phyloP scores from a whole-genome alignment of 2,329 filamentous ascomycete genomes.

The Colletotrichum echinochloae region DNA sequence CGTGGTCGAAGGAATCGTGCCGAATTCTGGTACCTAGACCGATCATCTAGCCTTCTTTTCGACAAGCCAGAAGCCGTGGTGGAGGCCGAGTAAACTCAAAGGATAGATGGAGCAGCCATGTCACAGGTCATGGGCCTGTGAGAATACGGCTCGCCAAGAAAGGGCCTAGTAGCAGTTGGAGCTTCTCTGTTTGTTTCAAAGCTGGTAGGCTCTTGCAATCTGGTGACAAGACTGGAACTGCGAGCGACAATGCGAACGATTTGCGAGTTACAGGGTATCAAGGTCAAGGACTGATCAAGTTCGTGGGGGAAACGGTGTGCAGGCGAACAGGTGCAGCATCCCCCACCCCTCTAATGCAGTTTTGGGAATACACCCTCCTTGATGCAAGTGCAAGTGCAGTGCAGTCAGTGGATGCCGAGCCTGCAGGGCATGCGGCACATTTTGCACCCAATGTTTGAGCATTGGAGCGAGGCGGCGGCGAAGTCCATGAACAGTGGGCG shows the following conservation, averaged over 20 bases:
- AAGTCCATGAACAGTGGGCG: slow-evolving; percentile 12
- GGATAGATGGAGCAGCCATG: neutral
- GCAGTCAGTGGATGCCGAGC: slow-evolving; percentile 38
- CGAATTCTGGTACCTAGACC: neutral
- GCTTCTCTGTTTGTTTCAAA: slow-evolving; percentile 11
- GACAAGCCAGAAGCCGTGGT: slow-evolving; percentile 10
- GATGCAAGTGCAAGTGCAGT: slow-evolving; percentile 31
- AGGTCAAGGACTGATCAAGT: slow-evolving; percentile 8
- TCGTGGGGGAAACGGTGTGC: slow-evolving; percentile 6
- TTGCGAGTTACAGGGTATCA: slow-evolving; percentile 10
- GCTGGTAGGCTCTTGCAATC: slow-evolving; percentile 8
- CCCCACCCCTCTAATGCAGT: slow-evolving; percentile 26
- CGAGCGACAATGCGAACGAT: slow-evolving; percentile 11
- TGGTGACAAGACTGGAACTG: slow-evolving; percentile 4
- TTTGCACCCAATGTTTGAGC: slow-evolving; percentile 36
- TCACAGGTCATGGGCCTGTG: neutral
- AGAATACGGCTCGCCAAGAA: neutral
- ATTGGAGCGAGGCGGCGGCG: slow-evolving; percentile 10
- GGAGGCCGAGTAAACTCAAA: slow-evolving; percentile 20
- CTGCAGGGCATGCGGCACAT: slow-evolving; percentile 37
- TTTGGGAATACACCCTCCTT: slow-evolving; percentile 33
- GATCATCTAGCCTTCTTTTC: slow-evolving; percentile 13
- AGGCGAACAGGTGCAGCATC: slow-evolving; percentile 23
- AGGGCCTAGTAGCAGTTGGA: neutral
- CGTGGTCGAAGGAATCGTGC: slow-evolving; percentile 11